phyloP scores from a whole-genome alignment of 2,329 filamentous ascomycete genomes.

The Lachnellula occidentalis region DNA sequence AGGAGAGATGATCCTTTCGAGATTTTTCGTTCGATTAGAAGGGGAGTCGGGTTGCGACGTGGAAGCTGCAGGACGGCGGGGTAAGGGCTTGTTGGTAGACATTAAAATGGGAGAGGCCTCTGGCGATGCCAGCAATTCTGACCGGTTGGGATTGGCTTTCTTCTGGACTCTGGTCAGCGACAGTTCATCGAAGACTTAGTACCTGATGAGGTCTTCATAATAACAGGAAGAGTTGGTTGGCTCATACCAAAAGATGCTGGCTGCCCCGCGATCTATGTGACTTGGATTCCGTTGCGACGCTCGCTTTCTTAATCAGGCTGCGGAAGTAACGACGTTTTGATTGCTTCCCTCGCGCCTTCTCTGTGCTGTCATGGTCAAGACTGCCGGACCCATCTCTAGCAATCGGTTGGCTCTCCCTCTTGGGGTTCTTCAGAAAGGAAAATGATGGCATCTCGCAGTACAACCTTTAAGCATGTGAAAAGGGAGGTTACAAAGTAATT shows the following conservation, averaged over 20 bases:
- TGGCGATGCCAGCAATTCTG: conserved; percentile 8
- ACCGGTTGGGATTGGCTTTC: conserved; percentile 1
- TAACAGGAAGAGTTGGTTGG: not conserved
- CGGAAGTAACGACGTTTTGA: conserved; percentile 33
- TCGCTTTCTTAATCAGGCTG: conserved; percentile 27
- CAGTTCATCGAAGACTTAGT: not conserved
- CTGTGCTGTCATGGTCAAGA: conserved; percentile 12
- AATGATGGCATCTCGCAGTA: conserved; percentile 26
- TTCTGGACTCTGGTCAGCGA: conserved; percentile 5
- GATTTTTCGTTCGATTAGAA: conserved; percentile 18
- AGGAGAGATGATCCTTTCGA: conserved; percentile 54
- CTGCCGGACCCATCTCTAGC: conserved; percentile 11
- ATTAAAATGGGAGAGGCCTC: conserved; percentile 13
- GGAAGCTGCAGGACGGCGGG: conserved; percentile 40
- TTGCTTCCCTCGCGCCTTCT: conserved; percentile 26
- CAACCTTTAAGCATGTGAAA: not conserved
- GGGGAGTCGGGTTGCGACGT: conserved; percentile 36
- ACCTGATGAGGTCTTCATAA: not conserved
- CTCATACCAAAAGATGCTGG: conserved; percentile 13
- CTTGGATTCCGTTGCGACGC: conserved; percentile 11
- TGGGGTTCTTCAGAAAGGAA: conserved; percentile 23
- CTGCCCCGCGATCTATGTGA: conserved; percentile 16
- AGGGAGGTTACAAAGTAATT: not conserved
- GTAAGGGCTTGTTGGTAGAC: conserved; percentile 51
- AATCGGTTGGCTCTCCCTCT: conserved; percentile 14